Evolutionary conservation across 2,329 filamentous ascomycete species (phyloP).

Genomic region (Metarhizium album): DNA sequence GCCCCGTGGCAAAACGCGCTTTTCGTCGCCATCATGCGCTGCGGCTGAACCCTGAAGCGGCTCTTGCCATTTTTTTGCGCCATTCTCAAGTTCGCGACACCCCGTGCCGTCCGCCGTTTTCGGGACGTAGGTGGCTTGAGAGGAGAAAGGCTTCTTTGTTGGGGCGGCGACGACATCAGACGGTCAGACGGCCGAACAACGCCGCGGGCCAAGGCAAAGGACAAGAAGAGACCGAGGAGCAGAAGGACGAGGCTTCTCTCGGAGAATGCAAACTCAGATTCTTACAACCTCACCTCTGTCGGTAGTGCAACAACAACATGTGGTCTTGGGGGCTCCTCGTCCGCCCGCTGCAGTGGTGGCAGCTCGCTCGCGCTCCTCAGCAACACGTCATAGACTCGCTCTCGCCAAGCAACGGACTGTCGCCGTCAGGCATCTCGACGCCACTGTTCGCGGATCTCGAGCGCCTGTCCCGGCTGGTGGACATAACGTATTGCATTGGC

Average conservation of each 20-base stretch:
- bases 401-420: not conserved
- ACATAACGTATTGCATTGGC: constrained; percentile 90
- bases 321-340: not conserved
- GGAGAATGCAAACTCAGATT: not conserved
- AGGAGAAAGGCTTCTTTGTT: not conserved
- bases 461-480: constrained; percentile 80
- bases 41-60: not conserved
- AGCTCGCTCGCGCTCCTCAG: not conserved
- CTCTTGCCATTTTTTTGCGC: not conserved
- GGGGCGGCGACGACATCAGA: not conserved
- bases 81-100: not conserved
- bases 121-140: not conserved
- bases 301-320: not conserved
- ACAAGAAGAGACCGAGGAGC: not conserved
- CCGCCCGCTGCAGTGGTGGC: not conserved
- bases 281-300: not conserved
- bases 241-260: not conserved
- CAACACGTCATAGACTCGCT: not conserved
- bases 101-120: not conserved
- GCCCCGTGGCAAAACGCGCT: not conserved
- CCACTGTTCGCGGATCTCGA: constrained; percentile 72
- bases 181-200: not conserved
- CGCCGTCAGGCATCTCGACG: constrained; percentile 36
- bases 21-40: not conserved
- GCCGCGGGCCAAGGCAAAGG: not conserved